Base-by-base conservation (phyloP, 257 asterid species). In the Lycium barbarum region DNA sequence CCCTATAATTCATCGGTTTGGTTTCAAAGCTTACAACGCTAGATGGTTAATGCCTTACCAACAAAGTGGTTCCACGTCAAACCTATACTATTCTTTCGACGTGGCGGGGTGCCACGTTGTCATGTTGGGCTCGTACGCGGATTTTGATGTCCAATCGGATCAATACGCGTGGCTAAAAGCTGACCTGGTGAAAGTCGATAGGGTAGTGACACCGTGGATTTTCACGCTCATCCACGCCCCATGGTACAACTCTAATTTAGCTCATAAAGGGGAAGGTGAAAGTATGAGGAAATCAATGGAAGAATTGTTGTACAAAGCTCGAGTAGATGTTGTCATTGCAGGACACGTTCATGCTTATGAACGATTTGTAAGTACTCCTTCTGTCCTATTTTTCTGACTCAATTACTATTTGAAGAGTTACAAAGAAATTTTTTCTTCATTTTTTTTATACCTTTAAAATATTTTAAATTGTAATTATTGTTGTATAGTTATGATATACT, bases 331-430 rank as follows among this genome's bases (percentile, higher is more conserved):
- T 26, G 90, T 93, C 36, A 93, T 95, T 54, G 86, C 98, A 0
- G 98, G 98, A 6, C 98, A 95, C 84, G 98, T 95, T 84, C 98
- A 95, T 84, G 93, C 98, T 0, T 95, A 95, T 7, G 98, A 95
- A 72, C 92, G 98, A 84, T 95, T 95, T 53, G 98, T 95, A 82
- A 93, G 98, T 91, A 9, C 1, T 1, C 1, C 1, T 26, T 26
- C 1, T 26, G 33, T 26, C 33, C 33, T 1, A 26, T 26, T 26
- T 26, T 26, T 0, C 33, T 26, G 33, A 26, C 33, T 0, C 33
- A 26, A 1, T 26, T 26, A 0, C 1, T 26, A 26, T 26, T 26
- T 26, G 33, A 1, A 26, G 33, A 26, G 33, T 26, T 26, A n/a
- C n/a, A 26, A 26, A 26, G 33, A 26, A 26, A 26, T 26, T 26